A percentile compares a stretch with the other conserved stretches of the same genome.
phyloP scores from a whole-genome alignment of 179 eudicot species.

The Actinidia chinensis region DNA sequence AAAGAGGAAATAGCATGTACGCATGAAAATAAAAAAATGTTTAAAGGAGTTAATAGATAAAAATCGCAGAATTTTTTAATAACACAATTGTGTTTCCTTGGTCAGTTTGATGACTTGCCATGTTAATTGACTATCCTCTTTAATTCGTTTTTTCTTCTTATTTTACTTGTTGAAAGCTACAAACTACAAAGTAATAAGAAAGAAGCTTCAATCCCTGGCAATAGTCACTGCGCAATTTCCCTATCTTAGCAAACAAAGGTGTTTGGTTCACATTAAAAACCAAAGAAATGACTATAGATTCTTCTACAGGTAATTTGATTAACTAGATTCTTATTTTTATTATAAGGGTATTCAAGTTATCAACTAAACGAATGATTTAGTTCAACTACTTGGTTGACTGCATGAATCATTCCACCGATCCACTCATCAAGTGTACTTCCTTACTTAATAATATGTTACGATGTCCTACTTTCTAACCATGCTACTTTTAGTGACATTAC shows the following conservation, averaged over 20 bases:
- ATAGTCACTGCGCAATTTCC: neutral
- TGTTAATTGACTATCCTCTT: neutral
- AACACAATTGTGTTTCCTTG: neutral
- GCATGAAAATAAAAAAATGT: neutral
- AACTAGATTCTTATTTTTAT: neutral
- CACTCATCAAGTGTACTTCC: too few species aligned
- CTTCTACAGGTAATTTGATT: neutral
- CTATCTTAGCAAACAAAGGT: neutral
- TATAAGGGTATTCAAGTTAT: neutral
- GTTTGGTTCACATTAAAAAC: neutral
- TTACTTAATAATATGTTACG: too few species aligned
- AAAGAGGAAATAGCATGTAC: neutral
- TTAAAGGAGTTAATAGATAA: neutral
- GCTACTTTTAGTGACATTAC: too few species aligned
- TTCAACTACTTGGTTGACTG: too few species aligned
- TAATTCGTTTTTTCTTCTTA: neutral
- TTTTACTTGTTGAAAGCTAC: slow-evolving; percentile 1
- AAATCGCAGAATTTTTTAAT: neutral
- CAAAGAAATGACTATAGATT: neutral
- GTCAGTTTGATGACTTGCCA: neutral
- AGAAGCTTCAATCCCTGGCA: slow-evolving; percentile 5
- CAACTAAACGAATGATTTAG: too few species aligned
- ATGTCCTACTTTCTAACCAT: too few species aligned
- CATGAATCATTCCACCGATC: too few species aligned
- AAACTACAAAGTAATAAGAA: neutral